phyloP scores from a whole-genome alignment of 108 stramenopile genomes.

The Pseudonitzschia pungens region DNA sequence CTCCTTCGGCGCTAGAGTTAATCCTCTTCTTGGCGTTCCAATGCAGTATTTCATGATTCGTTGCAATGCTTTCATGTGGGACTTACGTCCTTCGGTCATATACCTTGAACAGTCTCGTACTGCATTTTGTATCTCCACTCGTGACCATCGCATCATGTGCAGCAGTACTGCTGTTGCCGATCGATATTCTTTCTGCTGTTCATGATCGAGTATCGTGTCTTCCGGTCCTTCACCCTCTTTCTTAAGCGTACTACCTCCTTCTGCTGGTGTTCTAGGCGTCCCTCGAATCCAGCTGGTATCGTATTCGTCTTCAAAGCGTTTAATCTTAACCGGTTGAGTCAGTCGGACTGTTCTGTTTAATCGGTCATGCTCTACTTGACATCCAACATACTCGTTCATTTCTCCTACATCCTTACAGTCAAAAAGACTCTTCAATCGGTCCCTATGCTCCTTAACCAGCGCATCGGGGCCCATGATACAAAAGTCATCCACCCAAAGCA shows the following conservation, averaged over 20 bases:
- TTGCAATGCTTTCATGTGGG: conserved; percentile 7
- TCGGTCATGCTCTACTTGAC: neutral
- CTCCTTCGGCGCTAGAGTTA: neutral
- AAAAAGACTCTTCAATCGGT: neutral
- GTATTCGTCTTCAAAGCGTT: neutral
- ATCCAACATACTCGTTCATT: neutral
- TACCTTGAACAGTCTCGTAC: conserved; percentile 38
- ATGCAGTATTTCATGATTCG: conserved; percentile 7
- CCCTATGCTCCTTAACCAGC: conserved; percentile 4
- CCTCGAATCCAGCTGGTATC: neutral
- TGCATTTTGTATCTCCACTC: conserved; percentile 34
- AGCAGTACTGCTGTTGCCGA: neutral
- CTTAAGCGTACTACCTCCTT: neutral
- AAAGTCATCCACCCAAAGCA: conserved; percentile 48
- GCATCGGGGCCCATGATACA: conserved; percentile 15
- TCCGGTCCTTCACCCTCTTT: neutral
- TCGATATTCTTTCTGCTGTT: neutral
- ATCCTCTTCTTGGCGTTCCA: too few species aligned
- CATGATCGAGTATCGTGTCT: neutral
- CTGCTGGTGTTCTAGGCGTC: neutral
- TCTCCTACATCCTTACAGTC: neutral
- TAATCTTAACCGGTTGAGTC: conserved; percentile 1
- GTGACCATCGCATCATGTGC: conserved; percentile 6
- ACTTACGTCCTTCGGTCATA: neutral
- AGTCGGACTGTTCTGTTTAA: neutral